A percentile compares a stretch with the other conserved stretches of the same genome.
Evolutionary conservation across 257 asterid genomes (phyloP).

Genomic region (Osmanthus fragrans): DNA sequence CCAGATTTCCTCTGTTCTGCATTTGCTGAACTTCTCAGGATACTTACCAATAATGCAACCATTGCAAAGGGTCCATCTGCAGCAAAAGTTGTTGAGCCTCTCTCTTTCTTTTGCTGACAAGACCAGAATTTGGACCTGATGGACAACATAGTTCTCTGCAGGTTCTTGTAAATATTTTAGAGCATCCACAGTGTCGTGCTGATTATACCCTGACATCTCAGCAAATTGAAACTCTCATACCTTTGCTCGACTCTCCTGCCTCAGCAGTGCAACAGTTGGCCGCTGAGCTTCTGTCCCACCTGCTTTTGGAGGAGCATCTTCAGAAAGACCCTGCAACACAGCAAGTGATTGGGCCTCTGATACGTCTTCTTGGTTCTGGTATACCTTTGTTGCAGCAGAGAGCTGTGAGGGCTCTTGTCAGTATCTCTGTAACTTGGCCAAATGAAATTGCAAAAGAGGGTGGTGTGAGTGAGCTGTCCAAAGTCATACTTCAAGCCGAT

Average conservation of each 20-base stretch:
- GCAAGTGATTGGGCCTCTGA: slow-evolving; percentile 85
- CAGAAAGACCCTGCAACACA: slow-evolving; percentile 84
- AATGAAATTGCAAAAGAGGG: slow-evolving; percentile 98
- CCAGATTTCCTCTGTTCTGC: slow-evolving; percentile 94
- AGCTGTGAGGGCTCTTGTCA: slow-evolving; percentile 89
- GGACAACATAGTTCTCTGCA: slow-evolving; percentile 91
- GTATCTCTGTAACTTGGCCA: slow-evolving; percentile 77
- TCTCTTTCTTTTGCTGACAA: slow-evolving; percentile 67
- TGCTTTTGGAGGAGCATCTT: slow-evolving; percentile 88
- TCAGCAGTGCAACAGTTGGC: slow-evolving; percentile 96
- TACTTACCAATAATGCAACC: slow-evolving; percentile 91
- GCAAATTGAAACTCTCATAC: slow-evolving; percentile 84
- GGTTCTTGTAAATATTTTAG: slow-evolving; percentile 93
- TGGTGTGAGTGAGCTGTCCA: slow-evolving; percentile 90
- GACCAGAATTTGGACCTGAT: slow-evolving; percentile 82
- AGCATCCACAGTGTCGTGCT: slow-evolving; percentile 90
- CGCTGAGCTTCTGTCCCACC: slow-evolving; percentile 91
- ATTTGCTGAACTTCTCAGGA: slow-evolving; percentile 88
- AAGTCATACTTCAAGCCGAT: slow-evolving; percentile 83
- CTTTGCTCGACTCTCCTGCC: slow-evolving; percentile 92
- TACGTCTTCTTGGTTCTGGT: slow-evolving; percentile 86
- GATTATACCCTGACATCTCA: slow-evolving; percentile 75
- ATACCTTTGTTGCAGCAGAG: slow-evolving; percentile 88
- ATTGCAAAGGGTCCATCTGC: slow-evolving; percentile 97
- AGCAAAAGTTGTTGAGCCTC: slow-evolving; percentile 94